phyloP scores from a whole-genome alignment of 2,329 filamentous ascomycete genomes.

The Arthrocladium fulminans region DNA sequence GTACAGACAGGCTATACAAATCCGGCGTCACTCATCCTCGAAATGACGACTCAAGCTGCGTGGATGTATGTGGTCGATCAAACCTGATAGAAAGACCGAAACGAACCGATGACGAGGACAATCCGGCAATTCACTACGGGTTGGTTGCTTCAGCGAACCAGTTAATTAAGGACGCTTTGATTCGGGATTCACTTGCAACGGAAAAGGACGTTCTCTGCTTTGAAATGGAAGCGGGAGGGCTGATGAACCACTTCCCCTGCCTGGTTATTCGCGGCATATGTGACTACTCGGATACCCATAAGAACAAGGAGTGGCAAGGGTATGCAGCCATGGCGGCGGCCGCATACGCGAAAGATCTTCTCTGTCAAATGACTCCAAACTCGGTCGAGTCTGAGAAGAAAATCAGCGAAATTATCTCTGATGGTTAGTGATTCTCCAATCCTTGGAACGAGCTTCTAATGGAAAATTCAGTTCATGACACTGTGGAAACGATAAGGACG shows the following conservation, averaged over 20 bases:
- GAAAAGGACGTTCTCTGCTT: slow-evolving; percentile 17
- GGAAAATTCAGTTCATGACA: no score
- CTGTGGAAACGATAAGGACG: no score
- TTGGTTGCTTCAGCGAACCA: slow-evolving; percentile 23
- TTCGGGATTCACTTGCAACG: slow-evolving; percentile 14
- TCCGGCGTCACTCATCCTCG: no score
- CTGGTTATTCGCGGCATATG: slow-evolving; percentile 24
- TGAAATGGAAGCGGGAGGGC: slow-evolving; percentile 24
- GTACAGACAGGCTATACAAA: no score
- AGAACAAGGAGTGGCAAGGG: slow-evolving; percentile 25
- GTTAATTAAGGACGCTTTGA: slow-evolving; percentile 18
- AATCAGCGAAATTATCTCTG: no score
- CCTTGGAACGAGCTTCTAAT: no score
- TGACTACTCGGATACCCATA: slow-evolving; percentile 26
- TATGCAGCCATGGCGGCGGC: slow-evolving; percentile 23
- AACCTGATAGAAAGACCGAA: no score
- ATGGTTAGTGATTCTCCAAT: no score
- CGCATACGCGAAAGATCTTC: slow-evolving; percentile 13
- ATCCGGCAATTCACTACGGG: slow-evolving; percentile 29
- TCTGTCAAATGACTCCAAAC: no score
- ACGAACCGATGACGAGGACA: no score
- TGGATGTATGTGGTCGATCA: no score
- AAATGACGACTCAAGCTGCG: no score
- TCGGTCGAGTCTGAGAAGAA: background rate
- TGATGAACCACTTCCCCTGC: slow-evolving; percentile 22